Base-by-base conservation (phyloP, 371 early-diverging fungal species). In the Basidiobolus meristosporus region DNA sequence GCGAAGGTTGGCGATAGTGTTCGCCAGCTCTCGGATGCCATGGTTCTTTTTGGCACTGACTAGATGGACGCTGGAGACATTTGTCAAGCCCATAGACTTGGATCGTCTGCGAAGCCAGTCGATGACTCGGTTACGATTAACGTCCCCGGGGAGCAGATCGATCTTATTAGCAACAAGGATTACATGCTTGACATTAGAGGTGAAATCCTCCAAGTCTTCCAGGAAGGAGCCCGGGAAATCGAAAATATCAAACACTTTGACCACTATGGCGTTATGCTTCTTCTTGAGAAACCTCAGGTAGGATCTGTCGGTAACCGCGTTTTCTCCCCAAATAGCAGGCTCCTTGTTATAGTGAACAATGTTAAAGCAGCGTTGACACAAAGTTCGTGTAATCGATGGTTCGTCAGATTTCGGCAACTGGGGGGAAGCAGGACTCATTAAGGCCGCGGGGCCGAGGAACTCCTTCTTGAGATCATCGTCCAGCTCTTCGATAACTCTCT, bases 131-230 rank as follows among this genome's bases (percentile, higher is more conserved):
- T 65, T 57, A 11, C 63, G 56, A 38, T 73, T 65, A 12, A 47
- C 52, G 18, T 63, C 60, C 11, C 60, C 62, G 7, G 80, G 80
- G 19, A 79, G 47, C 38, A 76, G 34, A 43, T 79, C 80, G 6
- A 65, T 39, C 48, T 79, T 79, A 55, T 79, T 79, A 11, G 65
- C 75, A 2, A 65, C 77, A 3, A 79, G 43, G 1, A 78, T 45
- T 14, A 76, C 47, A 5, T 63, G 65, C 0, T 71, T 62, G 18
- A 14, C 14, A 15, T 58, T 40, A 5, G 67, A 38, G 34, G 56
- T 38, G 5, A 70, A 53, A 26, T 68, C 43, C 21, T 33, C 19
- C 31, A 41, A 36, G 14, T 14, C 34, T 4, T 57, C 53, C 1
- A 58, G 60, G 14, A 79, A 42, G 9, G 70, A 70, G 6, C 58